Percentiles rank a stretch among this genome's conserved stretches.
These are phyloP conservation scores for Annulohypoxylon maeteangense DNA, from an alignment of 495 filamentous ascomycete genomes.

Conservation along the genomic window DNA sequence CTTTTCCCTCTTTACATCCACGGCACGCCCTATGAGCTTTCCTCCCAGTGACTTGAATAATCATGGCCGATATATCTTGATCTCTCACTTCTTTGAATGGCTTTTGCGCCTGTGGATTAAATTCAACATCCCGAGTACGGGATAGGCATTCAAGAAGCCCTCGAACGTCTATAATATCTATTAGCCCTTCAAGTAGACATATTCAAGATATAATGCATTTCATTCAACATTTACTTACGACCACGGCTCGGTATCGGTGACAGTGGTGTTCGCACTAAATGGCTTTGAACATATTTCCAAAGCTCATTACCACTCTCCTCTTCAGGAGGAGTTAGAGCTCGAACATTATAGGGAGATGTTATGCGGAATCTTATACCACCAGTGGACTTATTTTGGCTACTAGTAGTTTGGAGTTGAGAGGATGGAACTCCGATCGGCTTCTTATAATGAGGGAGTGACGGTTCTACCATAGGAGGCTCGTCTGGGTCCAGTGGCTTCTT, in stretches of 20 bases:
- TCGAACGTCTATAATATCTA: not conserved
- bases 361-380: too few species aligned
- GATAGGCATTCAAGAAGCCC: constrained; percentile 9
- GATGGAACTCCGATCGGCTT: not conserved
- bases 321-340: not conserved
- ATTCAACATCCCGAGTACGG: constrained; percentile 21
- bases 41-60: constrained; percentile 48
- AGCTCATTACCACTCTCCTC: constrained; percentile 8
- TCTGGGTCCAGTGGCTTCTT: constrained; percentile 13
- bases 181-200: not conserved
- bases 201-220: too few species aligned
- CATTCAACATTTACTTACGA: constrained; percentile 12
- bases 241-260: too few species aligned
- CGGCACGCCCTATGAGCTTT: constrained; percentile 40
- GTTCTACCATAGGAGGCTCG: constrained; percentile 19
- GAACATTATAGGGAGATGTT: too few species aligned
- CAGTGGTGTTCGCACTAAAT: constrained; percentile 6
- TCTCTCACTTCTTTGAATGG: constrained; percentile 38
- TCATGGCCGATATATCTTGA: constrained; percentile 46
- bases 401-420: not conserved
- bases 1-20: constrained; percentile 41
- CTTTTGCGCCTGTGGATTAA: constrained; percentile 29
- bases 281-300: constrained; percentile 29
- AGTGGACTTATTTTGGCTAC: not conserved
- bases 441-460: not conserved